Conservation (phyloP, 1,284 basidiomycete species). For the Ceratobasidium sp. region DNA sequence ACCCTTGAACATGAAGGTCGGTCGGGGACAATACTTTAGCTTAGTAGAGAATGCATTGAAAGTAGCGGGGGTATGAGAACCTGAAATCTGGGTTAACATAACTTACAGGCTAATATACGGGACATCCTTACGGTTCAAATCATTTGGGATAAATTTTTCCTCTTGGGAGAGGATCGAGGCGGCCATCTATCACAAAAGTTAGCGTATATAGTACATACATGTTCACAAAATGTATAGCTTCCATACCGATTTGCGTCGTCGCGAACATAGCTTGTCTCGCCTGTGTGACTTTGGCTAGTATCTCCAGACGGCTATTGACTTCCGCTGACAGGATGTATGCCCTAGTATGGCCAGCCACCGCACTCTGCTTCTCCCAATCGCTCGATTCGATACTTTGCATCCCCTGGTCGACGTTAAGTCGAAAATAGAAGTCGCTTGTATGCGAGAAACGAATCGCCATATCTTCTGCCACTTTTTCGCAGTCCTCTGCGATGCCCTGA, state of each 20-base stretch:
- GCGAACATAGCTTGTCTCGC: not conserved
- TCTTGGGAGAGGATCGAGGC: too few species aligned
- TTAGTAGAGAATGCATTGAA: not conserved
- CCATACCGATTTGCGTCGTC: too few species aligned
- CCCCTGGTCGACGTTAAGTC: too few species aligned
- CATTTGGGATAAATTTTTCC: too few species aligned
- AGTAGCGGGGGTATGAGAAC: too few species aligned
- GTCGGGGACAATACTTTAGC: not conserved
- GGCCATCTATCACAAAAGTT: too few species aligned
- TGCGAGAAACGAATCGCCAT: not conserved
- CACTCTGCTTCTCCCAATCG: not conserved
- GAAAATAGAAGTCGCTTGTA: slow-evolving; percentile 6
- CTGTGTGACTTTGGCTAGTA: not conserved
- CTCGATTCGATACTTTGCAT: not conserved
- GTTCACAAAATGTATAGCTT: too few species aligned
- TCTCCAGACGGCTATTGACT: not conserved
- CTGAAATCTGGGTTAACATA: not conserved
- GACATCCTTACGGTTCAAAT: too few species aligned
- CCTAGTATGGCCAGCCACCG: slow-evolving; percentile 4
- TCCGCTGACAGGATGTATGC: not conserved
- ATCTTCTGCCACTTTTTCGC: slow-evolving; percentile 11
- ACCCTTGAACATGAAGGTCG: not conserved
- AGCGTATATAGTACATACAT: too few species aligned
- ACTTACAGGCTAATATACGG: slow-evolving; percentile 14
- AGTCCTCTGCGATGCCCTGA: slow-evolving; percentile 20